These are phyloP conservation scores for Pseudevernia furfuracea DNA, from an alignment of 495 filamentous ascomycete species.

Conservation along the genomic window DNA sequence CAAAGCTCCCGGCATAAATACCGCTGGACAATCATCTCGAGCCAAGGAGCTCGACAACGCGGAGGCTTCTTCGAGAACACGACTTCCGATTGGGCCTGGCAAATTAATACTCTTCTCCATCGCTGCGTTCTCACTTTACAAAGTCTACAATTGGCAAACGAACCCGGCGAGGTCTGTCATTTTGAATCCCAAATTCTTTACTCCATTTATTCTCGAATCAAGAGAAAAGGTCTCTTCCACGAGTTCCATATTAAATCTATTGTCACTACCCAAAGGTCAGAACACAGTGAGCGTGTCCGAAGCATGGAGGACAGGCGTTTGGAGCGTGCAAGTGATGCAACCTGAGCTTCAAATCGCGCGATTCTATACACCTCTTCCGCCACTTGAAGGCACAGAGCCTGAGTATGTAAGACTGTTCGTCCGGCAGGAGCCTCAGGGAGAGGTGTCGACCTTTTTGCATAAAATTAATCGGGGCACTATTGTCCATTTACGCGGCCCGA, in stretches of 20 bases:
- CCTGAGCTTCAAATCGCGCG: constrained; percentile 83
- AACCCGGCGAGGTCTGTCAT: constrained; percentile 12
- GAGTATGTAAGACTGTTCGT: constrained; percentile 48
- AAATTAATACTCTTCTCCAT: constrained; percentile 18
- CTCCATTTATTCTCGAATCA: constrained; percentile 51
- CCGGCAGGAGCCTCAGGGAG: constrained; percentile 46
- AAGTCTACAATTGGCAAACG: constrained; percentile 21
- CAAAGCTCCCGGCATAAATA: neutral
- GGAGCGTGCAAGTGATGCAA: constrained; percentile 89
- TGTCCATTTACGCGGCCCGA: constrained; percentile 72
- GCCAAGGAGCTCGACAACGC: neutral
- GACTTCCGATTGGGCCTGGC: constrained; percentile 20
- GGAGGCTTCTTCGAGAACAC: neutral
- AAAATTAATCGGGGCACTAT: constrained; percentile 48
- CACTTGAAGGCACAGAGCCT: constrained; percentile 32
- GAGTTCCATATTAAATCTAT: constrained; percentile 60
- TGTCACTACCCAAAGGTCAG: constrained; percentile 27
- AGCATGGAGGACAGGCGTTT: constrained; percentile 56
- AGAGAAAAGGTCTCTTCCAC: constrained; percentile 66
- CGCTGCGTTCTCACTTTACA: constrained; percentile 6
- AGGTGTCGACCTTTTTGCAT: constrained; percentile 64
- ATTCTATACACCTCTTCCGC: constrained; percentile 80
- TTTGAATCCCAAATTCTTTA: constrained; percentile 44
- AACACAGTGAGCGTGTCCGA: constrained; percentile 41
- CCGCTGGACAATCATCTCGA: neutral